Percentiles rank a stretch among this genome's conserved stretches.
Conservation (phyloP, 1,139 yeast species). For the Hansenula anomala region DNA sequence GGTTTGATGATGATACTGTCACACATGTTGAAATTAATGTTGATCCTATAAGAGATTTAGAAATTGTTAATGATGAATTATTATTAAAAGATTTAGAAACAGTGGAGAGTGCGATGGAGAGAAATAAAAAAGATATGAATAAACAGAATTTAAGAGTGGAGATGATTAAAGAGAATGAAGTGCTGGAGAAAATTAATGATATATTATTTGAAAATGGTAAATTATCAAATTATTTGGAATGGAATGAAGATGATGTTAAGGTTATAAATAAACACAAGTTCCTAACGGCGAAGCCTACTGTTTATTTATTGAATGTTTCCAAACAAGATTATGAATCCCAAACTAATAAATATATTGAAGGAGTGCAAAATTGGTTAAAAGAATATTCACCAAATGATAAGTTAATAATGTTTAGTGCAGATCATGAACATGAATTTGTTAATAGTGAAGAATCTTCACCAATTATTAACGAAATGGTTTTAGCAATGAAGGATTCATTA, state of each 20-base stretch:
- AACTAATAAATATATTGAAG: constrained; percentile 39
- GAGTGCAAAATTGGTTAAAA: constrained; percentile 47
- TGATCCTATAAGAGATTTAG: constrained; percentile 65
- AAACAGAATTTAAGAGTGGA: constrained; percentile 28
- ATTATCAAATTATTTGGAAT: constrained; percentile 33
- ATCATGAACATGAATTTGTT: constrained; percentile 39
- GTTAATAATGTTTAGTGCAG: constrained; percentile 56
- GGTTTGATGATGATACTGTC: constrained; percentile 62
- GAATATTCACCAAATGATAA: constrained; percentile 51
- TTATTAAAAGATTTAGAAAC: constrained; percentile 69
- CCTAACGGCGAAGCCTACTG: constrained; percentile 67
- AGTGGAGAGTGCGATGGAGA: constrained; percentile 51
- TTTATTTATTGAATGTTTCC: constrained; percentile 55
- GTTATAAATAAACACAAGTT: constrained; percentile 55
- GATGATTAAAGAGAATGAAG: constrained; percentile 38
- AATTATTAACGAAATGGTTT: constrained; percentile 34
- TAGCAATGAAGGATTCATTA: constrained; percentile 62
- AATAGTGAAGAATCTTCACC: constrained; percentile 25
- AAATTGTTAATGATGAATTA: constrained; percentile 66
- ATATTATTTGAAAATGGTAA: constrained; percentile 56
- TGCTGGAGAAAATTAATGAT: constrained; percentile 45
- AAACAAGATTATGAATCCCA: constrained; percentile 46
- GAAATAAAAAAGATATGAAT: constrained; percentile 37
- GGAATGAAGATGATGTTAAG: constrained; percentile 55
- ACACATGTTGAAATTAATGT: constrained; percentile 62